Percentiles rank a stretch among this genome's conserved stretches.
Evolutionary conservation across 2,329 filamentous ascomycete species (phyloP).

Genomic region (Apiospora sp.): DNA sequence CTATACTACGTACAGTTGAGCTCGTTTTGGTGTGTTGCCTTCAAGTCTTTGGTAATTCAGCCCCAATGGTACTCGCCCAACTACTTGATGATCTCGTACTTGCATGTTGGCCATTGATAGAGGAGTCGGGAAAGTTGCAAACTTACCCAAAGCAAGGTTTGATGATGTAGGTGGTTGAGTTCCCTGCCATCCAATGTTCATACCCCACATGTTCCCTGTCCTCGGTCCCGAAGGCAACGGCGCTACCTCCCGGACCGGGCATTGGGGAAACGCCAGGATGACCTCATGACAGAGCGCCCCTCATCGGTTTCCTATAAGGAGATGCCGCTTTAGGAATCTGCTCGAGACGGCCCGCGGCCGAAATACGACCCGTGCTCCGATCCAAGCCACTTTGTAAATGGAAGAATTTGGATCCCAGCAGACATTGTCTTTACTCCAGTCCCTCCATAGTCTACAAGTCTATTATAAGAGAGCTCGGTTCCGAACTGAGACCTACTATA

Average conservation of each 20-base stretch:
- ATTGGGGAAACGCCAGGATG: conserved; percentile 14
- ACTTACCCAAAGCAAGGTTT: neutral
- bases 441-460: neutral
- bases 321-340: neutral
- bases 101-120: too few relatives aligned
- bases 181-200: neutral
- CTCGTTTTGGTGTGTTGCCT: too few relatives aligned
- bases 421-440: neutral
- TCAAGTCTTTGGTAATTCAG: too few relatives aligned
- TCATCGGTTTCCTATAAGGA: neutral
- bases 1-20: too few relatives aligned
- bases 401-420: neutral
- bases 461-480: neutral
- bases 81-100: too few relatives aligned
- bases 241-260: conserved; percentile 1
- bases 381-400: neutral
- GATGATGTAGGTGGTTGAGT: neutral
- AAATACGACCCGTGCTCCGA: neutral
- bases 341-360: neutral
- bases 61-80: too few relatives aligned
- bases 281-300: neutral
- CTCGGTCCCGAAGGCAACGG: conserved; percentile 12
- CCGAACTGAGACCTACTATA: neutral
- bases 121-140: neutral
- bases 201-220: neutral